Evolutionary conservation across 306 rosid species (phyloP), one percentile per base, ranked within the genome.

Genomic region (Inga leiocalycina): DNA sequence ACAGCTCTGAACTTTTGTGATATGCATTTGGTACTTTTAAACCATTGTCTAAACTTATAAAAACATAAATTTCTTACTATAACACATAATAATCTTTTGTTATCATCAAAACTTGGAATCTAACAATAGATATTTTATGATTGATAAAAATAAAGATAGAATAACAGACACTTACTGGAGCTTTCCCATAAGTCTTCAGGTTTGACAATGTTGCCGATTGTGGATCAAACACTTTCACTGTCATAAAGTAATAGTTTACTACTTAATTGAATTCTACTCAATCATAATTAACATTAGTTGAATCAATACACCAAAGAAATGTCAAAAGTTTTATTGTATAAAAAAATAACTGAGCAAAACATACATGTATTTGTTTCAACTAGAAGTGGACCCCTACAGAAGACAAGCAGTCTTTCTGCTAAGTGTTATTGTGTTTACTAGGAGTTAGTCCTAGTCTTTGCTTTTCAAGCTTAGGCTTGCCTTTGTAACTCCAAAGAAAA

Each of bases 221-320:
- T 71, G 87, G 84, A 87, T 94, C 93, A 81, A 92, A 94, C 75
- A 83, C 91, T 83, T 88, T 92, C 81, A 92, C 98, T 94, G 90
- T 76, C 75, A 86, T 27, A 76, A 84, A 71, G 39, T 16, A 34
- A 62, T 37, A 54, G 8, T 20, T 44, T 13, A 22, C n/a, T 13
- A 70, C 44, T 48, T 14, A 59, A 67, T 43, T 20, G 61, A 81
- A 16, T 35, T 32, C 48, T 22, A 27, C 30, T 27, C 30, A 27
- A 1, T 27, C 30, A 27, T 27, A 27, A 75, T 69, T 32, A 66
- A 37, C 75, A 79, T n/a, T 39, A 30, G 74, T 57, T 15, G n/a
- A 78, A 78, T 68, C 62, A n/a, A 78, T 78, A 76, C 73, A 81
- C 35, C 32, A 56, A 71, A 32, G 81, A 71, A 75, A 70, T 41